A percentile compares a stretch with the other conserved stretches of the same genome.
Evolutionary conservation across 2,329 filamentous ascomycete genomes (phyloP).

Genomic region (Penicillium sp.): DNA sequence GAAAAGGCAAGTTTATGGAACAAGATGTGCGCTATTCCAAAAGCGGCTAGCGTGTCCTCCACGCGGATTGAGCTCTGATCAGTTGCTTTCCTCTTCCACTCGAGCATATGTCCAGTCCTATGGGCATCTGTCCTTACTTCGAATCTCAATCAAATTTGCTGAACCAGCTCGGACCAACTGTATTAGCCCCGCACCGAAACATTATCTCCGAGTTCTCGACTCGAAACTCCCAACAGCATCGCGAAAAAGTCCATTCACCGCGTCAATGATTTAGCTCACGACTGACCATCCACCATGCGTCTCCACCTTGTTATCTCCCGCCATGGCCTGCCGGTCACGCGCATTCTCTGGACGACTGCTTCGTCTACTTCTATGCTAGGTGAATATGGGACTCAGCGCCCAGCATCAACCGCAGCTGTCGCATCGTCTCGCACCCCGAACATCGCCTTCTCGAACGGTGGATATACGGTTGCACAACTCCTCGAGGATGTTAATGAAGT

Average conservation of each 20-base stretch:
- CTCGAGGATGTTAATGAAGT: slow-evolving; percentile 75
- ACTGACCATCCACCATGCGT: slow-evolving; percentile 53
- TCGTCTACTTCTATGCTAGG: slow-evolving; percentile 28
- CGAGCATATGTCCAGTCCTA: not conserved
- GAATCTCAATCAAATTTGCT: not conserved
- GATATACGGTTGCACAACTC: slow-evolving; percentile 71
- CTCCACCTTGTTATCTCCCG: slow-evolving; percentile 71
- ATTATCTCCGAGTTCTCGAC: not conserved
- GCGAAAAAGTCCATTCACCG: slow-evolving; percentile 4
- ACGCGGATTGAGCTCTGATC: slow-evolving; percentile 9
- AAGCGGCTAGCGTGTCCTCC: slow-evolving; percentile 2
- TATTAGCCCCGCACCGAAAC: not conserved
- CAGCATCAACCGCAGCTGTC: slow-evolving; percentile 33
- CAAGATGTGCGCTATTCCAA: not conserved
- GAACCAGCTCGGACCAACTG: not conserved
- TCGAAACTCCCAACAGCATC: not conserved
- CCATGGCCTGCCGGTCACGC: slow-evolving; percentile 68
- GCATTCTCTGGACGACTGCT: slow-evolving; percentile 67
- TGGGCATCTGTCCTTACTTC: slow-evolving; percentile 3
- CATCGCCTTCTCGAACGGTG: slow-evolving; percentile 42
- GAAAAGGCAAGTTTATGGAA: not conserved
- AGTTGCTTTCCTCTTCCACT: slow-evolving; percentile 3
- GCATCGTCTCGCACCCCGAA: slow-evolving; percentile 36
- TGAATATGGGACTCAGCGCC: slow-evolving; percentile 16
- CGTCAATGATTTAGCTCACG: slow-evolving; percentile 16